Evolutionary conservation across 495 filamentous ascomycete species (phyloP).

Genomic region (Bacidia gigantensis): DNA sequence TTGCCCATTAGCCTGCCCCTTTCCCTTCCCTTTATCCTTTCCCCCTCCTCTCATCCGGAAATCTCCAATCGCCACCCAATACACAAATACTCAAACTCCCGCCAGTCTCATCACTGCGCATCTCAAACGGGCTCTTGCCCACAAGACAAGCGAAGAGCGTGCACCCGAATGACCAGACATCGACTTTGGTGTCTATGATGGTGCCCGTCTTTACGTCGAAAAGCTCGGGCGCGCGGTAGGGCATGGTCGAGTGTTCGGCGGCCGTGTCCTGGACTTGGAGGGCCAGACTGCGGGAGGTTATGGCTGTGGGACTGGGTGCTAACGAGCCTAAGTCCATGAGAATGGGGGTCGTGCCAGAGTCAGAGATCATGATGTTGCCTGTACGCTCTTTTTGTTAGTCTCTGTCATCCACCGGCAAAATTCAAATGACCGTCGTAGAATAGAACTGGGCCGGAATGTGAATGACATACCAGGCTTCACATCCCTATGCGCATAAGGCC

Average conservation of each 20-base stretch:
- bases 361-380: constrained; percentile 67
- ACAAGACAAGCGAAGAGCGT: constrained; percentile 92
- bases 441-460: not conserved
- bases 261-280: constrained; percentile 86
- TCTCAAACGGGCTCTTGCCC: constrained; percentile 93
- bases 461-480: constrained; percentile 71
- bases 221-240: constrained; percentile 91
- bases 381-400: not conserved
- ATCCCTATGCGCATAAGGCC: constrained; percentile 89
- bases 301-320: constrained; percentile 75
- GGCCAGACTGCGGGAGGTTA: constrained; percentile 82
- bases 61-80: constrained; percentile 82
- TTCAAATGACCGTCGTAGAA: too few relatives aligned
- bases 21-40: constrained; percentile 39
- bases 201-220: constrained; percentile 95
- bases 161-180: constrained; percentile 95
- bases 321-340: constrained; percentile 98
- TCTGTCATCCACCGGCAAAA: too few relatives aligned
- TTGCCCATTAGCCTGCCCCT: constrained; percentile 2
- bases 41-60: constrained; percentile 61
- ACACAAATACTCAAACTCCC: constrained; percentile 86
- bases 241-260: constrained; percentile 95
- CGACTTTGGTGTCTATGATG: constrained; percentile 89
- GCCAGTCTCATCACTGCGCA: constrained; percentile 87
- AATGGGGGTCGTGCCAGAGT: constrained; percentile 55